Evolutionary conservation across 257 asterid species (phyloP), one percentile per base, ranked within the genome.

Genomic region (Rhazya stricta): DNA sequence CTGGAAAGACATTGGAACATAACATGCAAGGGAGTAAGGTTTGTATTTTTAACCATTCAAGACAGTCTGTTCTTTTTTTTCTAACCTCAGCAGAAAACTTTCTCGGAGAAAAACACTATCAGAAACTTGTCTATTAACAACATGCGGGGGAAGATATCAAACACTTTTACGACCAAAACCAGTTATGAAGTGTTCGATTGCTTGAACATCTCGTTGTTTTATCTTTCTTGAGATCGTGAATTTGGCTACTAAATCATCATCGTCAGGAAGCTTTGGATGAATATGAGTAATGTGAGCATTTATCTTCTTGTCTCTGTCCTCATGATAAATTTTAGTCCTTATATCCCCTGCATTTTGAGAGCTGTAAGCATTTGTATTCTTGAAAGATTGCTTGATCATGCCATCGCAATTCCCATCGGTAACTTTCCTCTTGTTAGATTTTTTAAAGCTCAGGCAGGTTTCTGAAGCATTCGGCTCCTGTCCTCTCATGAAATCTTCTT

Each of bases 261-360:
- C 88, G 69, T 91, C 90, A 9, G 97, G 97, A 19, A 91, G 91
- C 88, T 91, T 91, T 8, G 97, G 97, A 76, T 91, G 97, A 77
- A 88, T 81, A 82, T 89, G 92, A 19, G 48, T 10, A 8, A 60
- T 2, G 67, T 19, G 48, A 42, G 70, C 36, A 36, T 37, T 36
- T 1, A 36, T 65, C 30, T 65, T 65, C 70, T 65, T 75, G 9
- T 37, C 67, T 72, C 10, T n/a, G 50, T 34, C 16, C 6, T 48
- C 36, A 5, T 39, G 32, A 19, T 25, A 18, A 10, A 13, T 34
- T 54, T 69, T 36, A 43, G 48, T 13, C 54, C n/a, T 21, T 2
- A 27, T 37, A 15, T 27, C 36, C 39, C 12, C 45, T 25, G 56
- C 78, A 53, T 61, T n/a, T 13, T 43, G 36, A 43, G 56, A 69